Base-by-base conservation (phyloP, 768 basidiomycete species). In the Podaxis sp. region DNA sequence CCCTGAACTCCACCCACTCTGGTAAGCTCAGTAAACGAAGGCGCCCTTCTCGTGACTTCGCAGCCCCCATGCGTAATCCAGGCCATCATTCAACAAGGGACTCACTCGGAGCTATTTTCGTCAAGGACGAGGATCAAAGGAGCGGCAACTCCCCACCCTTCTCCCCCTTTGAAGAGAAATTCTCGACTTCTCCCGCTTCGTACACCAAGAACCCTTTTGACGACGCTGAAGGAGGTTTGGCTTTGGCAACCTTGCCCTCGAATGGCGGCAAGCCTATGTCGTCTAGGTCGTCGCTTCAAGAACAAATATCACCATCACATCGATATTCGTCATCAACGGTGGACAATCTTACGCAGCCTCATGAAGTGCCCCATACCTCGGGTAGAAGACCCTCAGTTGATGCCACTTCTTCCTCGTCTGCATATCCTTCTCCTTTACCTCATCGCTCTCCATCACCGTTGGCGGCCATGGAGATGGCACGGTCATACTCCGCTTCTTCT, bases 1-100 rank as follows among this genome's bases (percentile, higher is more conserved):
- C 76, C 0, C 63, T 69, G 23, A 75, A 76, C 63, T 75, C 76
- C 11, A 66, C 71, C 46, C 48, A 61, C 25, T 59, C n/a, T 10
- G 7, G n/a, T 5, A 18, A 35, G 27, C 42, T n/a, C 35, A 35
- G 32, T 23, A 62, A 32, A 28, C 32, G 21, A n/a, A 53, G 27
- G 23, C 47, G 32, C 16, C 37, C 61, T 32, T 44, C 55, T 32
- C 44, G 56, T 38, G 51, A 50, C 32, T 28, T 37, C 27, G 40
- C 44, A 48, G 57, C 23, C 14, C 51, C 50, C 5, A 53, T n/a
- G 65, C 55, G 44, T 64, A 64, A 38, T 62, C 57, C 35, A 42
- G 21, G 21, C 10, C 50, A 57, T 44, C 62, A 64, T 42, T 64
- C 64, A 13, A 53, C 59, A n/a, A 55, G 58, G 18, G 64, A 62